Conservation (phyloP, 164 flowering plant genomes). For the Aristolochia fimbriata region DNA sequence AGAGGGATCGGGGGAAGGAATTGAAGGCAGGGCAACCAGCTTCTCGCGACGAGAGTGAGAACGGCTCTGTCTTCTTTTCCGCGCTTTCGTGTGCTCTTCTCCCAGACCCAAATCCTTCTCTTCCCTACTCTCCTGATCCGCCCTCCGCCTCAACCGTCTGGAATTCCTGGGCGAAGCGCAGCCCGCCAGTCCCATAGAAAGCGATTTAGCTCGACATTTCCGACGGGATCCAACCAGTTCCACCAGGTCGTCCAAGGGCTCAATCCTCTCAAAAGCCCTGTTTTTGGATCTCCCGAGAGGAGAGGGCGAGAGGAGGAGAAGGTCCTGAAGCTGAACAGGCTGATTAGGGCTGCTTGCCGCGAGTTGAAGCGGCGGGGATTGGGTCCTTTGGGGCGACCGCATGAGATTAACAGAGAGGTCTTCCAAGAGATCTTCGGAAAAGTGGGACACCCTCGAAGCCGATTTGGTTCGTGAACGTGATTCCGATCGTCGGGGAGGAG, state of each 20-base stretch:
- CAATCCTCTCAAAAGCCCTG: constrained; percentile 39
- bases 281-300: constrained; percentile 39
- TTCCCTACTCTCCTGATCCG: constrained; percentile 41
- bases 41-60: constrained; percentile 39
- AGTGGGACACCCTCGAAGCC: constrained; percentile 33
- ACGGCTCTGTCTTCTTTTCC: constrained; percentile 38
- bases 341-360: constrained; percentile 15
- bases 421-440: constrained; percentile 6
- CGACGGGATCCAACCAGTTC: constrained; percentile 33
- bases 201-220: constrained; percentile 34
- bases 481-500: constrained; percentile 37
- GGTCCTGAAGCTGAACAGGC: constrained; percentile 34
- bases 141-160: constrained; percentile 39
- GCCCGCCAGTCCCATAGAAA: constrained; percentile 25
- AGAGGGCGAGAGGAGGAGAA: constrained; percentile 62
- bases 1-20: constrained; percentile 25
- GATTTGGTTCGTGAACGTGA: constrained; percentile 33
- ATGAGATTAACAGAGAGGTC: constrained; percentile 16
- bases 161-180: constrained; percentile 52
- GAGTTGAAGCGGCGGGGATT: constrained; percentile 10
- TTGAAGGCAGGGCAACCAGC: constrained; percentile 28
- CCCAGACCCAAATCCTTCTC: constrained; percentile 43
- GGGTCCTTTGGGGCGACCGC: constrained; percentile 18
- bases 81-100: constrained; percentile 46
- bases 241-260: constrained; percentile 29